Evolutionary conservation across 306 rosid genomes (phyloP).

Genomic region (Argentina anserina): DNA sequence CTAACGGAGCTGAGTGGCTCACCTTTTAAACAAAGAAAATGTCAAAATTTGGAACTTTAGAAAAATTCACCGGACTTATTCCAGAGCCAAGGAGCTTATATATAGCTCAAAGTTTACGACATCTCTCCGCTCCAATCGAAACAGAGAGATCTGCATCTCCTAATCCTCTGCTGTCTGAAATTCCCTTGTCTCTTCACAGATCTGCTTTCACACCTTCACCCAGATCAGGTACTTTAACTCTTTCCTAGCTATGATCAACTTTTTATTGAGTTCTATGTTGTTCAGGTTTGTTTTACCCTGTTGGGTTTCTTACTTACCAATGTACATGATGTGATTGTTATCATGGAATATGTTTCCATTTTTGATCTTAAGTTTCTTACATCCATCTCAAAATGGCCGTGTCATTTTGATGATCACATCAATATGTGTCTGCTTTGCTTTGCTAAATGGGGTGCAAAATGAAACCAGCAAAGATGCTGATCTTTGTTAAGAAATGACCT

Average conservation of each 20-base stretch:
- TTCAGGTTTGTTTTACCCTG: background rate
- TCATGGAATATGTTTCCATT: background rate
- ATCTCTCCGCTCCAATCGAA: background rate
- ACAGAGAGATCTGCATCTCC: background rate
- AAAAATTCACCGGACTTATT: too few species aligned
- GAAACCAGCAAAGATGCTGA: background rate
- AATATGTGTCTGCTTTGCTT: background rate
- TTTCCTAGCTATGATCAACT: background rate
- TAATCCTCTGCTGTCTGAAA: background rate
- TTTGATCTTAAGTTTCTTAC: background rate
- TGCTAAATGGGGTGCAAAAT: background rate
- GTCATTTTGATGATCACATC: background rate
- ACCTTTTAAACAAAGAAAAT: too few species aligned
- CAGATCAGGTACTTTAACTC: background rate
- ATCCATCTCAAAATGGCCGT: background rate
- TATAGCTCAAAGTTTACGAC: background rate
- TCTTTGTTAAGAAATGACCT: background rate
- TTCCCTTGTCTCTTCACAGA: background rate
- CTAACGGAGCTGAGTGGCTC: too few species aligned
- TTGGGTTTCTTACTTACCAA: background rate
- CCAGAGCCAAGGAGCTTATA: background rate
- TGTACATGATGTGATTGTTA: background rate
- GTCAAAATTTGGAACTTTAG: too few species aligned
- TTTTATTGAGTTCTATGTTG: background rate
- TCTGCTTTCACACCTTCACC: background rate